Base-by-base conservation (phyloP, 192 early-diverging fungal species). In the Backusella parvicylindrica region DNA sequence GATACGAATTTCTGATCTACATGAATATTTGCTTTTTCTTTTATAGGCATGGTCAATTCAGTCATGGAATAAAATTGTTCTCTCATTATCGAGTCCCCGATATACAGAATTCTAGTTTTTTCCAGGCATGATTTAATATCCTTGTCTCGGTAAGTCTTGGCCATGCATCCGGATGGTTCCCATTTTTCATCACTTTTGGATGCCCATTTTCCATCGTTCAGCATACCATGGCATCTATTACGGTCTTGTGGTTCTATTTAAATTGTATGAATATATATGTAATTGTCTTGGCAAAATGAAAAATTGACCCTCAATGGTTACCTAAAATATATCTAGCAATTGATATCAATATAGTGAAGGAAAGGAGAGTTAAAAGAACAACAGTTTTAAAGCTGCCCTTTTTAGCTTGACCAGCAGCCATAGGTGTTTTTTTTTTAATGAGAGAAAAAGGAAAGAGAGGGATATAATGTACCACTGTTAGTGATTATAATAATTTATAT, bases 71-170 rank as follows among this genome's bases (percentile, higher is more conserved):
- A 84, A 68, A 88, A 93, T 41, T 89, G 85, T 50, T 86, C 82
- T 26, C 93, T 86, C 41, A 89, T 84, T 1, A 89, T 80, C 0
- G 92, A 93, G 78, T 95, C 92, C 38, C 93, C 92, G 68, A 91
- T 83, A 75, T 89, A 90, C 35, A 91, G 78, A 9, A 86, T 76
- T 23, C 85, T 81, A 6, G 81, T 76, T 32, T 80, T 70, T 13
- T 43, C 76, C 1, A 92, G 64, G 68, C 92, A 94, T 9, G 41
- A 69, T 0, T 41, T 32, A 13, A 87, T 71, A 16, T 86, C 81
- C 18, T 78, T 37, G 0, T 60, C 6, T 13, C 80, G 73, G 79
- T 92, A 93, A 23, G 75, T 80, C 18, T 85, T 81, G 31, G 88
- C 75, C 81, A 89, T 88, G 68, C 91, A 92, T 9, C 89, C 88